Percentiles rank a stretch among this genome's conserved stretches.
These are phyloP conservation scores for Discostella stelligera DNA, from an alignment of 352 stramenopile species.

Conservation along the genomic window DNA sequence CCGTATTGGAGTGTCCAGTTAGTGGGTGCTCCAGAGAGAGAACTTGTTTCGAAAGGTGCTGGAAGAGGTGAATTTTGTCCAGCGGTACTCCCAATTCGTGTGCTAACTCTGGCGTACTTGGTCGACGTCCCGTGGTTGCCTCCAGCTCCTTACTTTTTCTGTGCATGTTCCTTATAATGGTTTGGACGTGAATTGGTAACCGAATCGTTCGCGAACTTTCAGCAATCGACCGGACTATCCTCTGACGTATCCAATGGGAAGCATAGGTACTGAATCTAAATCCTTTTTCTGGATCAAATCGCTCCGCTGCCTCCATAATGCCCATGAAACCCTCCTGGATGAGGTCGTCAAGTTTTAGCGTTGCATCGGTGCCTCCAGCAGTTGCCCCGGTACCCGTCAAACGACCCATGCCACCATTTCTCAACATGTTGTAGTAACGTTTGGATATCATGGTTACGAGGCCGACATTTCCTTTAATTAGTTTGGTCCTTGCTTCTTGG, in stretches of 20 bases:
- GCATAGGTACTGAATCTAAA: slow-evolving; percentile 79
- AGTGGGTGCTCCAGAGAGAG: slow-evolving; percentile 68
- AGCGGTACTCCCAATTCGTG: slow-evolving; percentile 64
- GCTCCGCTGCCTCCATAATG: slow-evolving; percentile 78
- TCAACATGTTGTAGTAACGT: slow-evolving; percentile 62
- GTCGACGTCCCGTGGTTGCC: slow-evolving; percentile 52
- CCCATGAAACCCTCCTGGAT: slow-evolving; percentile 80
- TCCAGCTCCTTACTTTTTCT: slow-evolving; percentile 63
- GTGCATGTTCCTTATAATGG: slow-evolving; percentile 63
- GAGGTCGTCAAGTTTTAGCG: slow-evolving; percentile 74
- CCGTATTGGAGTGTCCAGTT: slow-evolving; percentile 36
- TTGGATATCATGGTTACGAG: slow-evolving; percentile 75
- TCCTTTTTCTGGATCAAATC: slow-evolving; percentile 68
- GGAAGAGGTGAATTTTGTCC: slow-evolving; percentile 69
- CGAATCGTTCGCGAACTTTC: slow-evolving; percentile 73
- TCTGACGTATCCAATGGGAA: slow-evolving; percentile 75
- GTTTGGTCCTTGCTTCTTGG: slow-evolving; percentile 55
- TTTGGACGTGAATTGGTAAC: slow-evolving; percentile 74
- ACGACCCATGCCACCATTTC: slow-evolving; percentile 22
- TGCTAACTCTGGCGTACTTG: slow-evolving; percentile 63
- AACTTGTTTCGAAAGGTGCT: slow-evolving; percentile 64
- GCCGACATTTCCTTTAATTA: slow-evolving; percentile 72
- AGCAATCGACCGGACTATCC: slow-evolving; percentile 68
- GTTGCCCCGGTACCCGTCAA: slow-evolving; percentile 37
- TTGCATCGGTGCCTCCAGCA: slow-evolving; percentile 56